Evolutionary conservation across 805 yeast genomes (phyloP).

Genomic region (Kazachstania viticola): DNA sequence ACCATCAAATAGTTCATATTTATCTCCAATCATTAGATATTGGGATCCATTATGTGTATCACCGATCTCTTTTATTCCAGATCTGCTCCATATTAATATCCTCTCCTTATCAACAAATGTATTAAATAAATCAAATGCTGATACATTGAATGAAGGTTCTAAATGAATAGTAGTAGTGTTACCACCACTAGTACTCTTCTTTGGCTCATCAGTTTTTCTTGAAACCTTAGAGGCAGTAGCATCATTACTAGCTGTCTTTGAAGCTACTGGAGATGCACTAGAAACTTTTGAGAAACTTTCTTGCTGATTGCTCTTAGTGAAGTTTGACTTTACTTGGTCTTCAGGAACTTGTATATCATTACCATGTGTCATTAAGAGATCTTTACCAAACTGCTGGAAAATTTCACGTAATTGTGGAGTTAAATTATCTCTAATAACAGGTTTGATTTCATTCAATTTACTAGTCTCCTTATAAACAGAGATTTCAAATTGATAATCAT

Average conservation of each 20-base stretch:
- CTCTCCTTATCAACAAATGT: constrained; percentile 69
- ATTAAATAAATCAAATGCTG: constrained; percentile 73
- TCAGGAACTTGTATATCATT: constrained; percentile 78
- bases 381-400: constrained; percentile 61
- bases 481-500: constrained; percentile 77
- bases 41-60: constrained; percentile 43
- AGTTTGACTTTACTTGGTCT: constrained; percentile 46
- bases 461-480: constrained; percentile 45
- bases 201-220: background rate
- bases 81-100: constrained; percentile 85
- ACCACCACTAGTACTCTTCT: constrained; percentile 9
- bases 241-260: constrained; percentile 7
- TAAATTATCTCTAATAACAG: constrained; percentile 40
- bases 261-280: constrained; percentile 4
- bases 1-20: constrained; percentile 74
- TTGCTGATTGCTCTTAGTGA: constrained; percentile 41
- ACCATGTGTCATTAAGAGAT: constrained; percentile 65
- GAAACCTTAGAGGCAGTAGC: constrained; percentile 1
- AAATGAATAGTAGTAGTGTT: constrained; percentile 73
- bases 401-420: constrained; percentile 58
- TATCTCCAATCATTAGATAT: constrained; percentile 38
- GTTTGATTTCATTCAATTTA: constrained; percentile 40
- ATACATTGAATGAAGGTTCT: constrained; percentile 72
- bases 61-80: constrained; percentile 27
- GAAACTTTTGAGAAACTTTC: constrained; percentile 14